Percentiles rank a stretch among this genome's conserved stretches.
Conservation (phyloP, 116 monocot species). For the Cymodocea nodosa region DNA sequence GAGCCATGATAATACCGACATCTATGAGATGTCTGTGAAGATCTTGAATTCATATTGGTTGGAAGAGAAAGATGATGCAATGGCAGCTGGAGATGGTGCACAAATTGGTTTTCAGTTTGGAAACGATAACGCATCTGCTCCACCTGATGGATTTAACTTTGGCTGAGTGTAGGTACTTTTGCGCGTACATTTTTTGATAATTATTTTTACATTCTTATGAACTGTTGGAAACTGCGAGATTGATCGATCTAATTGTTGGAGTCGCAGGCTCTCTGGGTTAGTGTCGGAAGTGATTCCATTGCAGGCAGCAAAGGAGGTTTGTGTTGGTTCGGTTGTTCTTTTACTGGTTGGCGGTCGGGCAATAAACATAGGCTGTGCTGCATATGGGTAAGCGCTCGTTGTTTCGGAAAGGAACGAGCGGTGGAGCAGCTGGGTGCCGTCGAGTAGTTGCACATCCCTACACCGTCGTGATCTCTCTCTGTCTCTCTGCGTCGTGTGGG, state of each 20-base stretch:
- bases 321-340: constrained; percentile 3
- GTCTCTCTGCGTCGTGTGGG: background rate
- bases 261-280: constrained; percentile 2
- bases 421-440: background rate
- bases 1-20: constrained; percentile 60
- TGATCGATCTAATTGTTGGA: background rate
- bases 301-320: constrained; percentile 6
- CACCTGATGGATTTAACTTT: constrained; percentile 43
- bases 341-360: constrained; percentile 5
- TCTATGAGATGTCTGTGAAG: constrained; percentile 58
- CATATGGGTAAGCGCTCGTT: background rate
- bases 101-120: constrained; percentile 22
- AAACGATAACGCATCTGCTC: constrained; percentile 18
- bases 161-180: constrained; percentile 27
- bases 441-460: background rate
- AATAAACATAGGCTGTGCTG: constrained; percentile 8
- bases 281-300: constrained; percentile 3
- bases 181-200: background rate
- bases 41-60: constrained; percentile 58
- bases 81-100: constrained; percentile 24
- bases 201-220: background rate
- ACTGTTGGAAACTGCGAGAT: background rate
- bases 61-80: constrained; percentile 52
- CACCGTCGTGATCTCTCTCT: background rate
- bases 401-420: background rate